A percentile compares a stretch with the other conserved stretches of the same genome.
These are phyloP conservation scores for Phytophthora sp. DNA, from an alignment of 352 stramenopile genomes.

Conservation along the genomic window DNA sequence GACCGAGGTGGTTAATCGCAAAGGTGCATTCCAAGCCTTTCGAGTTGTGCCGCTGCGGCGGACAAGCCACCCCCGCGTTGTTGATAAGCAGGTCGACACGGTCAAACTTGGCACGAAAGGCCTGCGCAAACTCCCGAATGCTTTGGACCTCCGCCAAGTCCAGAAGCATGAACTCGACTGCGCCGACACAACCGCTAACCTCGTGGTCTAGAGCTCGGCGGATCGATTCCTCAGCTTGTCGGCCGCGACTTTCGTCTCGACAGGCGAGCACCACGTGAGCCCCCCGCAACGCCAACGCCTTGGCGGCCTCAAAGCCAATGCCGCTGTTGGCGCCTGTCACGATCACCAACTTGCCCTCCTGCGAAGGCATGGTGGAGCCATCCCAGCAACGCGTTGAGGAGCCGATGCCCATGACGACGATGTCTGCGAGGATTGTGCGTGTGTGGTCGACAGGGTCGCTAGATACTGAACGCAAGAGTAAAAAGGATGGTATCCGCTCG, in stretches of 20 bases:
- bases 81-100: constrained; percentile 71
- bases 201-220: constrained; percentile 9
- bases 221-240: constrained; percentile 33
- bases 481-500: too few species aligned
- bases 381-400: constrained; percentile 20
- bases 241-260: constrained; percentile 42
- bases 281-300: constrained; percentile 55
- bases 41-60: constrained; percentile 25
- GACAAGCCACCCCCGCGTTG: constrained; percentile 56
- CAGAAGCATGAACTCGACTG: constrained; percentile 44
- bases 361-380: constrained; percentile 35
- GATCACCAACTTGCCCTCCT: constrained; percentile 66
- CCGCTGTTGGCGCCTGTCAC: constrained; percentile 87
- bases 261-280: constrained; percentile 83
- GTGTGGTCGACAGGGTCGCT: neutral
- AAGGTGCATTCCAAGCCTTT: constrained; percentile 48
- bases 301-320: constrained; percentile 81
- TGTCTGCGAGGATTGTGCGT: neutral
- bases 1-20: constrained; percentile 55
- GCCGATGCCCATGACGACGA: constrained; percentile 15
- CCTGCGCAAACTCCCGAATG: constrained; percentile 48
- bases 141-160: constrained; percentile 57
- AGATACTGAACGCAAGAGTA: constrained; percentile 1
- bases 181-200: constrained; percentile 19
- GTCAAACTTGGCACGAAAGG: constrained; percentile 42